These are phyloP conservation scores for Curvularia hawaiiensis DNA, from an alignment of 2,329 filamentous ascomycete species.

Conservation along the genomic window DNA sequence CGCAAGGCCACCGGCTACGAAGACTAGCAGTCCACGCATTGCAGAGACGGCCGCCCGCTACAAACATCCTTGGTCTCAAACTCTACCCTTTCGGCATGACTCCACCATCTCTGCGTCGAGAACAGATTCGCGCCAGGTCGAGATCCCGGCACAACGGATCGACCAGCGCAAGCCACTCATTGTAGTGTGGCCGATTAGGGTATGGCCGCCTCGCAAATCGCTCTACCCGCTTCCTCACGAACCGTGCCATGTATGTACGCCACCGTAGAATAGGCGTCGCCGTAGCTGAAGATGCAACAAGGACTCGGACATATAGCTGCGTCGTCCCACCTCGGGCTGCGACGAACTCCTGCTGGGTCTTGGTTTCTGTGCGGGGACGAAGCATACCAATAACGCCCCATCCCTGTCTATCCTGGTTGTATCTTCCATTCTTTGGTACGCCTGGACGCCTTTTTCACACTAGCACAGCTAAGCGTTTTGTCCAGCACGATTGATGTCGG, in stretches of 20 bases:
- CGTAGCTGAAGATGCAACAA: constrained; percentile 28
- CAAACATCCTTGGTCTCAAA: constrained; percentile 3
- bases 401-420: constrained; percentile 12
- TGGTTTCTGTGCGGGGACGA: constrained; percentile 22
- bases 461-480: constrained; percentile 22
- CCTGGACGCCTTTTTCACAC: constrained; percentile 24
- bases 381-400: constrained; percentile 26
- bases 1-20: background rate
- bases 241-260: constrained; percentile 24
- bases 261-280: constrained; percentile 23
- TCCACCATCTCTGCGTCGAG: constrained; percentile 16
- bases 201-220: constrained; percentile 23
- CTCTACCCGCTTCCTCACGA: constrained; percentile 24
- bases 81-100: constrained; percentile 10
- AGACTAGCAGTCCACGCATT: background rate
- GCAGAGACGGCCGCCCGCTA: constrained; percentile 2
- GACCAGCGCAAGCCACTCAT: constrained; percentile 32
- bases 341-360: constrained; percentile 13
- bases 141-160: constrained; percentile 21
- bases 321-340: constrained; percentile 26
- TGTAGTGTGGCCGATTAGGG: constrained; percentile 13
- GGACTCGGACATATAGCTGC: constrained; percentile 10
- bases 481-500: constrained; percentile 20
- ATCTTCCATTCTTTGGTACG: constrained; percentile 21
- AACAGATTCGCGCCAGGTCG: constrained; percentile 22